Percentiles rank a stretch among this genome's conserved stretches.
Evolutionary conservation across 2,329 filamentous ascomycete genomes (phyloP).

Genomic region (Botrytis pseudocinerea): DNA sequence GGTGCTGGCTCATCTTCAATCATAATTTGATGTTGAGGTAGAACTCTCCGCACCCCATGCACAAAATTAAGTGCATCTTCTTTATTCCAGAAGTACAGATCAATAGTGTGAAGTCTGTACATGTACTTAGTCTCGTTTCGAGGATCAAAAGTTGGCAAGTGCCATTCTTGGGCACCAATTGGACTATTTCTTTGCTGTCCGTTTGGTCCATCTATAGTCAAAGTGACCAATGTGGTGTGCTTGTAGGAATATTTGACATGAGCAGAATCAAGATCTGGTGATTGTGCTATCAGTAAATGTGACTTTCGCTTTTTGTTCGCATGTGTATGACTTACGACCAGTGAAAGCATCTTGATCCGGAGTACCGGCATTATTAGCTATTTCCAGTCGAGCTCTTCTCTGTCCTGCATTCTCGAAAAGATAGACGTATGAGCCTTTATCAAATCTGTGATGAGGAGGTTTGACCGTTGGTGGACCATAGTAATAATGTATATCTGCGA

Average conservation of each 20-base stretch:
- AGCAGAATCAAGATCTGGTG: constrained; percentile 64
- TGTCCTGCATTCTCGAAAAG: constrained; percentile 72
- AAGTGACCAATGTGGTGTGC: constrained; percentile 68
- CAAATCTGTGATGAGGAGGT: constrained; percentile 77
- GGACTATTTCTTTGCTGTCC: constrained; percentile 25
- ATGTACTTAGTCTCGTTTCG: constrained; percentile 76
- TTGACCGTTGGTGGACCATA: constrained; percentile 66
- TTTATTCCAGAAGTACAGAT: constrained; percentile 79
- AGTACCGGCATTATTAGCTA: constrained; percentile 73
- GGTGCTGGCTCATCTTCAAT: constrained; percentile 64
- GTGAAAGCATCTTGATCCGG: constrained; percentile 78
- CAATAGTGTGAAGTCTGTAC: constrained; percentile 73
- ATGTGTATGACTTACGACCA: constrained; percentile 59
- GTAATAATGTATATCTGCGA: constrained; percentile 77
- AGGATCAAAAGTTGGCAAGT: constrained; percentile 71
- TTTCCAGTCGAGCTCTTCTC: constrained; percentile 68
- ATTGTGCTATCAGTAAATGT: not conserved
- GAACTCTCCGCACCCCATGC: constrained; percentile 64
- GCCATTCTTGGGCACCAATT: constrained; percentile 63
- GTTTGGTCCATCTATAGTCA: constrained; percentile 57
- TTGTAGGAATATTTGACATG: constrained; percentile 71
- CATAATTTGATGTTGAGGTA: constrained; percentile 61
- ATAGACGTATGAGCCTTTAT: constrained; percentile 78
- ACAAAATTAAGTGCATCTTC: constrained; percentile 71
- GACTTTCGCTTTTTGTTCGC: constrained; percentile 21